phyloP scores from a whole-genome alignment of 2,329 filamentous ascomycete species.

The Aureobasidium sp. region DNA sequence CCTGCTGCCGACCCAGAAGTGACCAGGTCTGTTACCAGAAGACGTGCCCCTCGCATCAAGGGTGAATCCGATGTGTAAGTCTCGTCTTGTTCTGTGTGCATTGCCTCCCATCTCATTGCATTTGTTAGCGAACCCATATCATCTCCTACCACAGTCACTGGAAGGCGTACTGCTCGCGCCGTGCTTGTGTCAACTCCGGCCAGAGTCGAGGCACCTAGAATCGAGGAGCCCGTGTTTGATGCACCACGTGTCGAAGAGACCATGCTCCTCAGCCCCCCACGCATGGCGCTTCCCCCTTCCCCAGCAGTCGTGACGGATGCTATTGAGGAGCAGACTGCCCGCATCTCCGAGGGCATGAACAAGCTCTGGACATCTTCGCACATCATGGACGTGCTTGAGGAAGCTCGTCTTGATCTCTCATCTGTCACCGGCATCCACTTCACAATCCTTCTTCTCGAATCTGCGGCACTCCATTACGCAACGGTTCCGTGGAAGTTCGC shows the following conservation, averaged over 20 bases:
- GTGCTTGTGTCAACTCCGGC: neutral
- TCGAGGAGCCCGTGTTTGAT: neutral
- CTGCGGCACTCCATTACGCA: conserved; percentile 60
- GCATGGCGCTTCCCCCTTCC: conserved; percentile 61
- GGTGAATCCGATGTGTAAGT: conserved; percentile 28
- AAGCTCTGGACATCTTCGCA: conserved; percentile 59
- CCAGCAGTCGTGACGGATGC: conserved; percentile 70
- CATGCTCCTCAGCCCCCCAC: conserved; percentile 11
- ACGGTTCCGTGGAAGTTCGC: conserved; percentile 66
- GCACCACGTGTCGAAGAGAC: neutral
- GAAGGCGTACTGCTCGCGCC: neutral
- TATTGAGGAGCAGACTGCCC: conserved; percentile 64
- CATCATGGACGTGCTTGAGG: conserved; percentile 58
- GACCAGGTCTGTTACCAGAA: conserved; percentile 25
- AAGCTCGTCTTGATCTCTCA: conserved; percentile 62
- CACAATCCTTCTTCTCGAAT: conserved; percentile 62
- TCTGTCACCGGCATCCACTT: conserved; percentile 67
- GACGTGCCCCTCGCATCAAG: conserved; percentile 30
- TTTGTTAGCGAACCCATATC: neutral
- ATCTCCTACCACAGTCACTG: neutral
- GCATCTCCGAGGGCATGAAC: conserved; percentile 58
- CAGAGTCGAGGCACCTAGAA: neutral
- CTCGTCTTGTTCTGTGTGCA: neutral
- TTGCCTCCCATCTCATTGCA: neutral
- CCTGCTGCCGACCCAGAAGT: conserved; percentile 21